phyloP scores from a whole-genome alignment of 2,329 filamentous ascomycete genomes.

The Ploettnerulaceae sp. region DNA sequence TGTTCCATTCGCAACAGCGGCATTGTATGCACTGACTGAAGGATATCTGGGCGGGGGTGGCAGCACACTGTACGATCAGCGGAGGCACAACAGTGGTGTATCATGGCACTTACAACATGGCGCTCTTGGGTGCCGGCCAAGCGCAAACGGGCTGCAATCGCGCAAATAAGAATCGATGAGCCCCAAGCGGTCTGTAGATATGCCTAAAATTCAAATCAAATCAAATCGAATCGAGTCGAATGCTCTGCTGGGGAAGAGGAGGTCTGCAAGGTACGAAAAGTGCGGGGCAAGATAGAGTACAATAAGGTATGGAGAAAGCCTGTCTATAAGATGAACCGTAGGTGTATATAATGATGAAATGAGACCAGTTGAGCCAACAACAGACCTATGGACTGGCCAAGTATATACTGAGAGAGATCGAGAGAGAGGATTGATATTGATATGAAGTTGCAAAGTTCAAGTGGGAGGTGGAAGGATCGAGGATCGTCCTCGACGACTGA shows the following conservation, averaged over 20 bases:
- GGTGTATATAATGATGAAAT: not conserved
- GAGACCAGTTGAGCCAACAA: not conserved
- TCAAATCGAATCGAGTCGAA: not conserved
- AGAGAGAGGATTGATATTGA: not conserved
- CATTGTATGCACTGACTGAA: conserved; percentile 66
- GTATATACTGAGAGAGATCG: not conserved
- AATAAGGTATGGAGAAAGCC: conserved; percentile 3
- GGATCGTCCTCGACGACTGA: conserved; percentile 1
- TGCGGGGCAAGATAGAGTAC: conserved; percentile 19
- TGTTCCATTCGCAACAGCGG: conserved; percentile 62
- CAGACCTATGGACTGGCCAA: not conserved
- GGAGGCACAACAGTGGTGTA: conserved; percentile 4
- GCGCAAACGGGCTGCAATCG: conserved; percentile 41
- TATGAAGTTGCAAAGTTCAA: not conserved
- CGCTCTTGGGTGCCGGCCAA: conserved; percentile 15
- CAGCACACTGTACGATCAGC: conserved; percentile 54
- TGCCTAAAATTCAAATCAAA: not conserved
- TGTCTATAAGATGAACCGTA: conserved; percentile 11
- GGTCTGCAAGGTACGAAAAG: conserved; percentile 21
- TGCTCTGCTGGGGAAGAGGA: conserved; percentile 6
- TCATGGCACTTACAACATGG: conserved; percentile 31
- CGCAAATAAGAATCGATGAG: not conserved
- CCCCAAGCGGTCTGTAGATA: no score
- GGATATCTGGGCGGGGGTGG: conserved; percentile 83
- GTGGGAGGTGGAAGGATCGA: not conserved